phyloP scores from a whole-genome alignment of 768 basidiomycete species.

The Baorangia bicolor region DNA sequence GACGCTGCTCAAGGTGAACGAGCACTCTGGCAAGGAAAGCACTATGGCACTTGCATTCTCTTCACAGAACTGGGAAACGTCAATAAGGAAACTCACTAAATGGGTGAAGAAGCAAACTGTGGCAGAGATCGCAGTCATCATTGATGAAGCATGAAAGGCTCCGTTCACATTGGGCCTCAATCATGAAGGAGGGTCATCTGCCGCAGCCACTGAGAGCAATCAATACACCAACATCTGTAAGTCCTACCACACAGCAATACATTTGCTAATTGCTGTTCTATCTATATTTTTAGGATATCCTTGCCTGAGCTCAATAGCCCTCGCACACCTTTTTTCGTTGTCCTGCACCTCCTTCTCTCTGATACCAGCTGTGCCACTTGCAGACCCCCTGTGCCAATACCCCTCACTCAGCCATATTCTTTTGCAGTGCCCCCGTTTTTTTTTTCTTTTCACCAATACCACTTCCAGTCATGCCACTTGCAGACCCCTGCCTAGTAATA shows the following conservation, averaged over 20 bases:
- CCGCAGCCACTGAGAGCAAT: neutral
- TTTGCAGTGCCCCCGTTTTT: too few species aligned
- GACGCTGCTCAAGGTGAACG: neutral
- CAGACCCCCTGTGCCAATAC: too few species aligned
- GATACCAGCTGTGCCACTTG: too few species aligned
- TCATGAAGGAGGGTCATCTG: too few species aligned
- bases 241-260: neutral
- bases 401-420: too few species aligned
- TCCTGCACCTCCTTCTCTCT: too few species aligned
- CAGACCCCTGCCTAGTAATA: too few species aligned
- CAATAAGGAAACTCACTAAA: neutral
- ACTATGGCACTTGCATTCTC: conserved; percentile 1
- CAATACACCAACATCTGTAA: neutral
- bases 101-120: neutral
- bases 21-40: conserved; percentile 5
- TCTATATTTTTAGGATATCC: neutral
- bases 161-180: neutral
- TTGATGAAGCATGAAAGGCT: neutral
- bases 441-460: too few species aligned
- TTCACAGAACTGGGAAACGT: conserved; percentile 1
- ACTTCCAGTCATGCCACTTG: too few species aligned
- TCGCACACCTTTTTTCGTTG: too few species aligned
- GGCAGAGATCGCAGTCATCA: neutral
- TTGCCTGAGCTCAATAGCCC: too few species aligned
- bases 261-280: neutral